A percentile compares a stretch with the other conserved stretches of the same genome.
These are phyloP conservation scores for Biscogniauxia marginata DNA, from an alignment of 2,329 filamentous ascomycete genomes.

Conservation along the genomic window DNA sequence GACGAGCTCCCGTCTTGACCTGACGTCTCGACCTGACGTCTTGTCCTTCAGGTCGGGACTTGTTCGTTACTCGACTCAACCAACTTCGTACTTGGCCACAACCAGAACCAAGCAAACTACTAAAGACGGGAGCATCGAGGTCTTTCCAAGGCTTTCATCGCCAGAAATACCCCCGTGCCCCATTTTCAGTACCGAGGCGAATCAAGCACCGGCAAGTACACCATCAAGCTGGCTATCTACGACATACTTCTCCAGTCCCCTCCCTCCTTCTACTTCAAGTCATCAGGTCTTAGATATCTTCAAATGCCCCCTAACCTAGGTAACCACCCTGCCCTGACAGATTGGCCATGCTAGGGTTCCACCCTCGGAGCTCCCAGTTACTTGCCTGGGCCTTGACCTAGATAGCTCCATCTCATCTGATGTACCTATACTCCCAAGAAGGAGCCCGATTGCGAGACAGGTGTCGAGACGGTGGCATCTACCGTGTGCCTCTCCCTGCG, in stretches of 20 bases:
- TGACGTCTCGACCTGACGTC: too few relatives aligned
- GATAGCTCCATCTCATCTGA: background rate
- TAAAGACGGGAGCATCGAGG: conserved; percentile 2
- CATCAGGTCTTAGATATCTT: background rate
- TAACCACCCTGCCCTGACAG: background rate
- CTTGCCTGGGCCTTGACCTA: background rate
- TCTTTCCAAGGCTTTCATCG: conserved; percentile 11
- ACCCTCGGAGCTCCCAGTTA: background rate
- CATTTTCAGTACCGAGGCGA: conserved; percentile 10
- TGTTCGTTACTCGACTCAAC: background rate
- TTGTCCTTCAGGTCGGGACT: background rate
- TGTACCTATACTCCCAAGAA: background rate
- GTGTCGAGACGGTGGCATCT: background rate
- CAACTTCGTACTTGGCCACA: background rate
- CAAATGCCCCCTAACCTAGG: background rate
- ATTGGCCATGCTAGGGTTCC: background rate
- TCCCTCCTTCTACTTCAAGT: conserved; percentile 1
- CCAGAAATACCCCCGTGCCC: conserved; percentile 3
- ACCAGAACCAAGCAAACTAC: conserved; percentile 10
- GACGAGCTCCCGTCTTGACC: too few relatives aligned
- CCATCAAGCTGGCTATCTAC: conserved; percentile 21
- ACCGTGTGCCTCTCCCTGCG: background rate
- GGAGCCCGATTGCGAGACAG: background rate
- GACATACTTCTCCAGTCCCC: conserved; percentile 13
- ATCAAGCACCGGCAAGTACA: conserved; percentile 14